A percentile compares a stretch with the other conserved stretches of the same genome.
phyloP scores from a whole-genome alignment of 257 asterid genomes.

The Thymus quinquecostatus region DNA sequence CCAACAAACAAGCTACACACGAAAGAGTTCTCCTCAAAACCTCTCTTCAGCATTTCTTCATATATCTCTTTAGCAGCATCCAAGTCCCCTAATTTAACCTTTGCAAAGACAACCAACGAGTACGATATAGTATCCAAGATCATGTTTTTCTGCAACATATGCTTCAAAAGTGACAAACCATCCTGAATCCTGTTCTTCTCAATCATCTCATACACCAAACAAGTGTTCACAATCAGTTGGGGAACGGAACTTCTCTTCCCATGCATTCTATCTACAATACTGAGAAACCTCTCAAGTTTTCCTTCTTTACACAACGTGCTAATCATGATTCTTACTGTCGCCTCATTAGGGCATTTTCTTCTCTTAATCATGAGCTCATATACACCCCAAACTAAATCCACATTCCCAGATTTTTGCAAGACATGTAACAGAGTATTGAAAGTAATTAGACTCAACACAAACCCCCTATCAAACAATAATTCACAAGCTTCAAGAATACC shows the following conservation, averaged over 20 bases:
- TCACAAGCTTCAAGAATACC: constrained; percentile 52
- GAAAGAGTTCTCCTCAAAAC: constrained; percentile 68
- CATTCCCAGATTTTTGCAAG: constrained; percentile 55
- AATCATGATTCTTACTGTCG: constrained; percentile 60
- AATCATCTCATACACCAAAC: constrained; percentile 66
- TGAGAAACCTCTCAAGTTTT: constrained; percentile 50
- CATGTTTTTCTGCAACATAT: constrained; percentile 67
- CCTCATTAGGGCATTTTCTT: constrained; percentile 61
- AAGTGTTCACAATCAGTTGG: constrained; percentile 60
- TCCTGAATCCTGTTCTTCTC: constrained; percentile 57
- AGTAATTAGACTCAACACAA: constrained; percentile 57
- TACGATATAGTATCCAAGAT: constrained; percentile 61
- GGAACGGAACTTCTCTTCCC: constrained; percentile 70
- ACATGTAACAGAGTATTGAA: constrained; percentile 73
- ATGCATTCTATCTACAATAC: constrained; percentile 62
- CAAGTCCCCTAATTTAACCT: constrained; percentile 68
- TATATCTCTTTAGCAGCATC: constrained; percentile 56
- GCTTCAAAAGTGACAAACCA: constrained; percentile 56
- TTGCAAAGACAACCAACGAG: constrained; percentile 65
- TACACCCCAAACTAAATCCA: constrained; percentile 56
- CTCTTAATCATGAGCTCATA: constrained; percentile 67
- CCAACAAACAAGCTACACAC: constrained; percentile 55
- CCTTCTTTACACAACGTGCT: constrained; percentile 76
- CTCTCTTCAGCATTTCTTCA: constrained; percentile 72
- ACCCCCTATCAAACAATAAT: constrained; percentile 55